Evolutionary conservation across 2,329 filamentous ascomycete genomes (phyloP).

Genomic region (Claviceps purpurea): DNA sequence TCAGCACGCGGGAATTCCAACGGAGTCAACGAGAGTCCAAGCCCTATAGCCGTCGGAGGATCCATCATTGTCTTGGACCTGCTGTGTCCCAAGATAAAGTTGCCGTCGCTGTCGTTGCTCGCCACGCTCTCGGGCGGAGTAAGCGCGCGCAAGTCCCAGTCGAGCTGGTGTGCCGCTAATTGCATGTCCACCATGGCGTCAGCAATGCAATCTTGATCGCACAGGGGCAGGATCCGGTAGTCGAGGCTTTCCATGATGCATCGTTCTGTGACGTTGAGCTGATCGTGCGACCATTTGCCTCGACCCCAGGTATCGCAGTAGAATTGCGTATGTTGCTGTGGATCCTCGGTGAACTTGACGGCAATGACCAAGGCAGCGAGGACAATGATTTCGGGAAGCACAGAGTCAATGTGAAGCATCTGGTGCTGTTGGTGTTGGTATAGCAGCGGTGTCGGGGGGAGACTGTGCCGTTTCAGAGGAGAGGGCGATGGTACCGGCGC

Average conservation of each 20-base stretch:
- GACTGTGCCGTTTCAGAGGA: slow-evolving; percentile 32
- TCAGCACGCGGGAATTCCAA: slow-evolving; percentile 6
- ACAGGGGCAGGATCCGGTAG: slow-evolving; percentile 50
- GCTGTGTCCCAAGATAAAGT: slow-evolving; percentile 18
- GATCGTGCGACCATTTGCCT: slow-evolving; percentile 43
- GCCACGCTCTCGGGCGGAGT: slow-evolving; percentile 17
- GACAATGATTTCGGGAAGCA: slow-evolving; percentile 49
- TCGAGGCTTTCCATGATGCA: slow-evolving; percentile 50
- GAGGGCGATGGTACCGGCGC: slow-evolving; percentile 10
- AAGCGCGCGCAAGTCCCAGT: slow-evolving; percentile 14
- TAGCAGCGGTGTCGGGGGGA: slow-evolving; percentile 26
- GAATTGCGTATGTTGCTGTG: slow-evolving; percentile 36
- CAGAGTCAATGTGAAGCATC: slow-evolving; percentile 48
- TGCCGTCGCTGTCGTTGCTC: slow-evolving; percentile 13
- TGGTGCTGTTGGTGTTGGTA: slow-evolving; percentile 29
- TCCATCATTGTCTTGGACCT: slow-evolving; percentile 23
- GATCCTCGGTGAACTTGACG: slow-evolving; percentile 52
- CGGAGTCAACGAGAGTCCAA: slow-evolving; percentile 15
- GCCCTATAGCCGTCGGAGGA: slow-evolving; percentile 8
- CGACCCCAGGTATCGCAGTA: slow-evolving; percentile 42
- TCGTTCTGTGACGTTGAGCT: slow-evolving; percentile 51
- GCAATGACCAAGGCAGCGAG: slow-evolving; percentile 50
- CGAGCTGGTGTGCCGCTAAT: slow-evolving; percentile 31
- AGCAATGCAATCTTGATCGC: slow-evolving; percentile 39
- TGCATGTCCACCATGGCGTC: slow-evolving; percentile 52